A percentile compares a stretch with the other conserved stretches of the same genome.
Conservation (phyloP, 2,329 filamentous ascomycete genomes). For the Penicillium sp. region DNA sequence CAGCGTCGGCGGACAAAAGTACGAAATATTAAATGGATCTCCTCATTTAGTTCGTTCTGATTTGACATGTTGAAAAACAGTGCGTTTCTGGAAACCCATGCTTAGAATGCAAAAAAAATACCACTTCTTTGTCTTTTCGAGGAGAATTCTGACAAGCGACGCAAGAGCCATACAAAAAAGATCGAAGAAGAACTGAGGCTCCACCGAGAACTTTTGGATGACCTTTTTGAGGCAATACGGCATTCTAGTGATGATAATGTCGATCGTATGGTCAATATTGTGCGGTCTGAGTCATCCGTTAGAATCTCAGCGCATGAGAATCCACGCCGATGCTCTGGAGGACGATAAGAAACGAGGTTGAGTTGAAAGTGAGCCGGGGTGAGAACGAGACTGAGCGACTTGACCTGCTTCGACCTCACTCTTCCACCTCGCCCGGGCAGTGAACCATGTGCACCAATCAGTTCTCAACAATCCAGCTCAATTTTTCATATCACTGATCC, state of each 20-base stretch:
- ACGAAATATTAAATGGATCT: background rate
- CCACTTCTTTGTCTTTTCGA: background rate
- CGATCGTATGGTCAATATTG: slow-evolving; percentile 6
- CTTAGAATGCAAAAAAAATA: slow-evolving; percentile 1
- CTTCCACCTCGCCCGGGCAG: too few relatives aligned
- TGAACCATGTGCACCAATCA: too few relatives aligned
- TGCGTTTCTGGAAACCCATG: slow-evolving; percentile 1
- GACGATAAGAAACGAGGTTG: background rate
- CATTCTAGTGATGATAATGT: slow-evolving; percentile 1
- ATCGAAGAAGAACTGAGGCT: slow-evolving; percentile 6
- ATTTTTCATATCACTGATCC: background rate
- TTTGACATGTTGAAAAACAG: background rate
- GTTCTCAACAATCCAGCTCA: too few relatives aligned
- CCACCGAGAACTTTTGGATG: slow-evolving; percentile 3
- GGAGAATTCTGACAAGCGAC: slow-evolving; percentile 5
- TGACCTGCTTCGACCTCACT: background rate
- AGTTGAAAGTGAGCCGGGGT: background rate
- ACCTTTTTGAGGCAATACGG: slow-evolving; percentile 1
- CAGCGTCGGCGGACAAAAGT: slow-evolving; percentile 12
- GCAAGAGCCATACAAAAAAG: background rate
- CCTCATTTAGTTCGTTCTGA: background rate
- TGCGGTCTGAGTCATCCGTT: slow-evolving; percentile 10
- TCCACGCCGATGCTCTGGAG: background rate
- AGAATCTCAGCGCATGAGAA: background rate
- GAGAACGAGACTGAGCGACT: background rate